Evolutionary conservation across 495 filamentous ascomycete genomes (phyloP).

Genomic region (Penicillium egyptiacum): DNA sequence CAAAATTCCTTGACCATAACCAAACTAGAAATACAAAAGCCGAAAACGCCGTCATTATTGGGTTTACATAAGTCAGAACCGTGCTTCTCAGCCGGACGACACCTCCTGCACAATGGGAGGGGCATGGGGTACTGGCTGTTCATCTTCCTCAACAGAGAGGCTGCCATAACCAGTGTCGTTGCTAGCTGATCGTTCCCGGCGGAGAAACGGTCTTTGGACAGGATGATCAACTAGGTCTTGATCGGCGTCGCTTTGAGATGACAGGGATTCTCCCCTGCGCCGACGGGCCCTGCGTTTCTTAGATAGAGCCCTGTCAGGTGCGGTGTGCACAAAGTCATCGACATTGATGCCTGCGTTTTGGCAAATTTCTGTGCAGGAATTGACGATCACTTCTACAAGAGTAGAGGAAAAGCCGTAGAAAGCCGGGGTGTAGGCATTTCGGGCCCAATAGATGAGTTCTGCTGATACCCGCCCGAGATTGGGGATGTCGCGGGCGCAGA

Average conservation of each 20-base stretch:
- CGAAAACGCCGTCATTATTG: constrained; percentile 13
- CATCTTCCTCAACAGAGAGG: constrained; percentile 31
- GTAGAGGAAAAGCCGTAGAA: constrained; percentile 46
- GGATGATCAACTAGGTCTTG: constrained; percentile 17
- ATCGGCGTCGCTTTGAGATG: constrained; percentile 25
- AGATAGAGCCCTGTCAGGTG: constrained; percentile 9
- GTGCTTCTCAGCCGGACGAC: constrained; percentile 1
- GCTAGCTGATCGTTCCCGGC: constrained; percentile 27
- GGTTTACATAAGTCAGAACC: not conserved
- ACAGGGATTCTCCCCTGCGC: constrained; percentile 22
- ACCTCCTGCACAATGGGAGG: constrained; percentile 14
- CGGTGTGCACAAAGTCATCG: constrained; percentile 30
- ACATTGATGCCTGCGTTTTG: constrained; percentile 41
- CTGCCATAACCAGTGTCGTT: constrained; percentile 39
- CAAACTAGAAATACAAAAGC: constrained; percentile 14
- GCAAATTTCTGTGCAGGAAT: constrained; percentile 43
- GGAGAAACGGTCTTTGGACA: constrained; percentile 15
- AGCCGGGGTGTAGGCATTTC: constrained; percentile 48
- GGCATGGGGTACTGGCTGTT: constrained; percentile 5
- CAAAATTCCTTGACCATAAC: not conserved
- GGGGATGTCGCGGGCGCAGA: constrained; percentile 33
- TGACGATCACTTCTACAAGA: constrained; percentile 42
- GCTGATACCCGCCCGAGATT: constrained; percentile 45
- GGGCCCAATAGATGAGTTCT: constrained; percentile 49
- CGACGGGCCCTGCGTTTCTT: constrained; percentile 18